phyloP scores from a whole-genome alignment of 495 filamentous ascomycete species.

The Penicillium argentinense region DNA sequence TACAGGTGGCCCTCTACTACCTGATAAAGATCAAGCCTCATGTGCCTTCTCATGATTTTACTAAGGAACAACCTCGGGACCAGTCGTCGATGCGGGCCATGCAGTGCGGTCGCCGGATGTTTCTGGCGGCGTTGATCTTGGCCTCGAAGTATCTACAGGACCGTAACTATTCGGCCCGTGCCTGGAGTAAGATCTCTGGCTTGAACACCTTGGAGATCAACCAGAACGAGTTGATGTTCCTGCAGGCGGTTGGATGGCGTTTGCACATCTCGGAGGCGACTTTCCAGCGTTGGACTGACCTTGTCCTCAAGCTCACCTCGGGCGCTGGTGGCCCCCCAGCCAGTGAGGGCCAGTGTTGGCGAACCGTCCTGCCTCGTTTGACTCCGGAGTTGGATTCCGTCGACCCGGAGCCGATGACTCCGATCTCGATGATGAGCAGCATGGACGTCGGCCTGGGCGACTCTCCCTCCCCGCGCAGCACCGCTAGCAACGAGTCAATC shows the following conservation, averaged over 20 bases:
- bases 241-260: slow-evolving; percentile 87
- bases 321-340: slow-evolving; percentile 34
- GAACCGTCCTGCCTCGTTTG: slow-evolving; percentile 70
- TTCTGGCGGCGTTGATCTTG: slow-evolving; percentile 86
- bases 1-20: slow-evolving; percentile 97
- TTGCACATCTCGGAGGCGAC: slow-evolving; percentile 86
- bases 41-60: slow-evolving; percentile 80
- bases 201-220: slow-evolving; percentile 90
- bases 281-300: slow-evolving; percentile 90
- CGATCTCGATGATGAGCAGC: slow-evolving; percentile 26
- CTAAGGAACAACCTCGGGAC: slow-evolving; percentile 81
- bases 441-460: slow-evolving; percentile 32
- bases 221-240: slow-evolving; percentile 91
- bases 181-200: slow-evolving; percentile 98
- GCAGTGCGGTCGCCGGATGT: slow-evolving; percentile 97
- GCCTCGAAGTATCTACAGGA: slow-evolving; percentile 98
- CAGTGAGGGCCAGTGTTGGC: slow-evolving; percentile 60
- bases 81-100: slow-evolving; percentile 73
- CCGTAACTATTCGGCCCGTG: slow-evolving; percentile 93
- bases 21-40: slow-evolving; percentile 90
- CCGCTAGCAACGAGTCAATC: slow-evolving; percentile 22
- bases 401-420: slow-evolving; percentile 35
- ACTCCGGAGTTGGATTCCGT: slow-evolving; percentile 61
- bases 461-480: slow-evolving; percentile 38
- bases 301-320: slow-evolving; percentile 83